Percentiles rank a stretch among this genome's conserved stretches.
Conservation (phyloP, 352 stramenopile genomes). For the Hyaloperonospora brassicae region DNA sequence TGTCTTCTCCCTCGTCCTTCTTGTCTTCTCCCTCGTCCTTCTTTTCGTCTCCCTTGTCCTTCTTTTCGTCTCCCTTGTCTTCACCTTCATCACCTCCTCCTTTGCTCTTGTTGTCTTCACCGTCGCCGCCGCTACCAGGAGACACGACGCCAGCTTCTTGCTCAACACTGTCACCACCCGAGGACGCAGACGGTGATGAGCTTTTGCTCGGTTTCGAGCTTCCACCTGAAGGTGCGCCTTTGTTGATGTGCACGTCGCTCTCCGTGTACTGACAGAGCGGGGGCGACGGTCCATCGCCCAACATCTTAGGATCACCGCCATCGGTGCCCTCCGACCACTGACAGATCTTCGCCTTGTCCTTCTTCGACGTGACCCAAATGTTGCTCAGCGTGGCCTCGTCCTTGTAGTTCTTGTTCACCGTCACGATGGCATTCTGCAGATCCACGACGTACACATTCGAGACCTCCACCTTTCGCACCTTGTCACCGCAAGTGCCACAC, state of each 20-base stretch:
- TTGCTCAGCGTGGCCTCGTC: constrained; percentile 33
- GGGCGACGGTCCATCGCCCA: constrained; percentile 27
- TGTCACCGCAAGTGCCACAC: constrained; percentile 25
- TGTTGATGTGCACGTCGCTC: constrained; percentile 12
- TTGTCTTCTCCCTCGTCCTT: too few species aligned
- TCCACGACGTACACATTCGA: constrained; percentile 25
- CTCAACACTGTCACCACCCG: too few species aligned
- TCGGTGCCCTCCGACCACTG: constrained; percentile 7
- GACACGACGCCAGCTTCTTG: too few species aligned
- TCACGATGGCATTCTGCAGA: constrained; percentile 33
- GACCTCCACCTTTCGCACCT: constrained; percentile 29
- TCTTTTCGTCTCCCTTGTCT: too few species aligned
- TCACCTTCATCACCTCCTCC: too few species aligned
- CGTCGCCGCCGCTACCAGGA: too few species aligned
- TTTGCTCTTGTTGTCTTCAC: too few species aligned
- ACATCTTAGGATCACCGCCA: constrained; percentile 14
- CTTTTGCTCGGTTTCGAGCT: too few species aligned
- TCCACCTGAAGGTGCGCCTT: not conserved
- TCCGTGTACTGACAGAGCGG: constrained; percentile 24
- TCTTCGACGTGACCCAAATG: constrained; percentile 26
- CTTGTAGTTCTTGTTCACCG: constrained; percentile 35
- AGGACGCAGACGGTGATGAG: too few species aligned
- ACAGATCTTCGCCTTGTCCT: constrained; percentile 16
- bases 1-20: too few species aligned
- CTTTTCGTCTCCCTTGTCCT: too few species aligned